Evolutionary conservation across 176 grass and related monocot genomes (phyloP), one percentile per base, ranked within the genome.

Genomic region (sorghum (Sorghum bicolor)): DNA sequence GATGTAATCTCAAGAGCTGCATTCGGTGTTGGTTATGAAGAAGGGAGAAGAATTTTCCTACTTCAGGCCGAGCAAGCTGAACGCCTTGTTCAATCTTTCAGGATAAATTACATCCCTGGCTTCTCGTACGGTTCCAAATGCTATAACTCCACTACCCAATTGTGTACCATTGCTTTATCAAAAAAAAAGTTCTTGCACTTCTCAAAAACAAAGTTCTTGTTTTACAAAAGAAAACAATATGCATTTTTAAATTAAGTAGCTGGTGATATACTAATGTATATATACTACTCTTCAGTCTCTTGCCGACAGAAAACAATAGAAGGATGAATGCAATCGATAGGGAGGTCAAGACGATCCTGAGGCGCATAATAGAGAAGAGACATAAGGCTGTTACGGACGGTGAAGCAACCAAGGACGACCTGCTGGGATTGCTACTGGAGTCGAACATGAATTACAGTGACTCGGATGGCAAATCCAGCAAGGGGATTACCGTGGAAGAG

Each of bases 1-100:
- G 87, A 94, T 33, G 80, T 92, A 52, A 94, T 94, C 53, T 97
- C 91, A 16, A 75, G 91, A 25, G 88, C 89, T 13, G 94, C 94
- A 3, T 97, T 97, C 12, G 91, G 94, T 33, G 90, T 89, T 75
- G 90, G 91, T 72, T 92, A 87, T 62, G 70, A 83, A 4, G 79
- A 94, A 79, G 94, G 94, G 30, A 64, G 79, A 15, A 84, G 48
- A 72, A 88, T 97, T 61, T 92, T 94, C 85, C 84, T 84, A 80
- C 85, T 92, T 0, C 91, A 94, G 64, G 75, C 81, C 8, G 89
- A 97, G 87, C 91, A 89, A 70, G 63, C 24, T 84, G 55, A 58
- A 25, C 55, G 55, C 22, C 8, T 58, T 58, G 55, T 58, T 58
- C 55, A 25, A n/a, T 58, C 55, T 58, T 24, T 58, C 22, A 58